phyloP scores from a whole-genome alignment of 1,284 basidiomycete species.

The Mycena sp. region DNA sequence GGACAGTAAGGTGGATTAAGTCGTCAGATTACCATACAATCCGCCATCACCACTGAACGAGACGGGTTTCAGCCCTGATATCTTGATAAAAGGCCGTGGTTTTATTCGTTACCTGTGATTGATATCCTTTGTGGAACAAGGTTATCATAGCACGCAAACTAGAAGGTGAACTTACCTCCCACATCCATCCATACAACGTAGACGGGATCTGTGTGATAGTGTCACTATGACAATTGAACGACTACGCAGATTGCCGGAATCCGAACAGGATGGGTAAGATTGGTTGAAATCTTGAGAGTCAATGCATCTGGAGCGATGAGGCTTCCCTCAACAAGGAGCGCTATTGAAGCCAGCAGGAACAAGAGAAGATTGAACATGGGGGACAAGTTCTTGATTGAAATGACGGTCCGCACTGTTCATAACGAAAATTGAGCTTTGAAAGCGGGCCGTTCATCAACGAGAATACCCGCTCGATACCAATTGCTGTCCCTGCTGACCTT shows the following conservation, averaged over 20 bases:
- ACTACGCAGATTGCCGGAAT: neutral
- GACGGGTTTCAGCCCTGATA: no score
- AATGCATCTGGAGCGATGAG: constrained; percentile 40
- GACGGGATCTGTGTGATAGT: constrained; percentile 38
- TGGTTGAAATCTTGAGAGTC: constrained; percentile 30
- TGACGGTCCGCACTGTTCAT: neutral
- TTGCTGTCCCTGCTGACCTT: neutral
- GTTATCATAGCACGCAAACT: neutral
- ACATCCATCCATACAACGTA: constrained; percentile 46
- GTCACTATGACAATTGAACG: no score
- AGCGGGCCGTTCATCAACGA: neutral
- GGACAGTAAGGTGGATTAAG: constrained; percentile 28
- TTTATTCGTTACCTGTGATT: no score
- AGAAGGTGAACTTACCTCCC: constrained; percentile 39
- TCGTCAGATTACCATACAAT: constrained; percentile 67
- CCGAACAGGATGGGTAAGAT: constrained; percentile 17
- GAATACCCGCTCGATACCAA: neutral
- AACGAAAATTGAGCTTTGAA: neutral
- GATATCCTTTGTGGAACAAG: constrained; percentile 39
- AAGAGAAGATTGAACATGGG: constrained; percentile 7
- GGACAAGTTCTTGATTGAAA: neutral
- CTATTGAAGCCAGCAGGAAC: neutral
- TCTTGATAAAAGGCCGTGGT: no score
- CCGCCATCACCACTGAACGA: constrained; percentile 70
- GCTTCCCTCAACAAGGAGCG: constrained; percentile 3